Conservation (phyloP, 768 basidiomycete species). For the Russula earlei region DNA sequence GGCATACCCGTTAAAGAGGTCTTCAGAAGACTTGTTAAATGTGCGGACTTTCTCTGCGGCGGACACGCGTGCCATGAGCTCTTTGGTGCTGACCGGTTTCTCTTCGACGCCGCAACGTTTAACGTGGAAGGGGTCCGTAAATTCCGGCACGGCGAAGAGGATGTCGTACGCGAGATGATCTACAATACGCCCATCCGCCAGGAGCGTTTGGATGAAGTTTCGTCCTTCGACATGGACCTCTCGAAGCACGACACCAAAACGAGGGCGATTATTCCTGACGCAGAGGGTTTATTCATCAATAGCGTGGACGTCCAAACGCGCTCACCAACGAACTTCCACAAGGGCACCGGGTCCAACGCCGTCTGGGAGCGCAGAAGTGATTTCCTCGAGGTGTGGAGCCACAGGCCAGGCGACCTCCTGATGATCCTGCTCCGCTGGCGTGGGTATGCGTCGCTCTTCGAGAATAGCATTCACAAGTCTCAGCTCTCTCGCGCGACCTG, state of each 20-base stretch:
- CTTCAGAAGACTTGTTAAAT: constrained; percentile 41
- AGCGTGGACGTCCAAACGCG: not conserved
- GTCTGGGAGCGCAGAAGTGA: not conserved
- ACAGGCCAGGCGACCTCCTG: not conserved
- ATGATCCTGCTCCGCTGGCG: not conserved
- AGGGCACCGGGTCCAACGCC: constrained; percentile 23
- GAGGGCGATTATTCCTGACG: not conserved
- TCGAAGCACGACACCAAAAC: not conserved
- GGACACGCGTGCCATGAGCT: constrained; percentile 53
- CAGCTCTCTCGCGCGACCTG: constrained; percentile 3
- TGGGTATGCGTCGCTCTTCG: not conserved
- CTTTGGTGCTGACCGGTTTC: constrained; percentile 25
- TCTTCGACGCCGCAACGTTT: constrained; percentile 37
- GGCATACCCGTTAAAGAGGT: constrained; percentile 28
- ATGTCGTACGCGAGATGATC: constrained; percentile 35
- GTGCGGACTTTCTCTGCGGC: constrained; percentile 51
- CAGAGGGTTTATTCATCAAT: not conserved
- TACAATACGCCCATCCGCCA: constrained; percentile 1
- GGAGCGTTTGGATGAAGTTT: constrained; percentile 4
- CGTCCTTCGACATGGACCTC: constrained; percentile 3
- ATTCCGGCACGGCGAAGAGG: constrained; percentile 49
- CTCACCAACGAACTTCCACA: constrained; percentile 27
- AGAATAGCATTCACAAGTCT: constrained; percentile 11
- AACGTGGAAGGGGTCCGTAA: constrained; percentile 39
- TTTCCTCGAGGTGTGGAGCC: not conserved